Percentiles rank a stretch among this genome's conserved stretches.
These are phyloP conservation scores for Ophiocordyceps australis DNA, from an alignment of 2,329 filamentous ascomycete species.

Conservation along the genomic window DNA sequence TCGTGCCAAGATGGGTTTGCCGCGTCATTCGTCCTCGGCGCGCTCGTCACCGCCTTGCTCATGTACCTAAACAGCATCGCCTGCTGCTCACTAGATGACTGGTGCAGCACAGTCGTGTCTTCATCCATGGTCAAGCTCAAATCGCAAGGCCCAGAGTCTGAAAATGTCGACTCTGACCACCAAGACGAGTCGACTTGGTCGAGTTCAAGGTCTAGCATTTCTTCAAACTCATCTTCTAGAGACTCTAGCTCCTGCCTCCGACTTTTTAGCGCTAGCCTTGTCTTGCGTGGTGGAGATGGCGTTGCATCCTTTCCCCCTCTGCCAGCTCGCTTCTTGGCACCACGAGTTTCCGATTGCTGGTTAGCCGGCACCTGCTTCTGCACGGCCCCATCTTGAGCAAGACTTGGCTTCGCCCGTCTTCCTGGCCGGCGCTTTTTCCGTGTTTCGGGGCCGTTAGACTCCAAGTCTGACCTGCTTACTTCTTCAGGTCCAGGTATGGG, in stretches of 20 bases:
- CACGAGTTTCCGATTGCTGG: too few relatives aligned
- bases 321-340: slow-evolving; percentile 19
- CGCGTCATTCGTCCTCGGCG: slow-evolving; percentile 29
- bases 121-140: slow-evolving; percentile 24
- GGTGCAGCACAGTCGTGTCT: slow-evolving; percentile 21
- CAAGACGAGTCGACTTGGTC: slow-evolving; percentile 14
- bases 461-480: too few relatives aligned
- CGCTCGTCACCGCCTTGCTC: slow-evolving; percentile 31
- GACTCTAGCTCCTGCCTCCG: too few relatives aligned
- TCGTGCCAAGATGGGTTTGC: slow-evolving; percentile 60
- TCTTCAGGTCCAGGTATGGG: too few relatives aligned
- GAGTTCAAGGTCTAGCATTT: slow-evolving; percentile 7
- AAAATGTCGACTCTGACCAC: slow-evolving; percentile 20
- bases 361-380: too few relatives aligned
- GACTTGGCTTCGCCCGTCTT: too few relatives aligned
- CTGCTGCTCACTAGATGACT: slow-evolving; percentile 22
- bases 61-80: slow-evolving; percentile 30
- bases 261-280: too few relatives aligned
- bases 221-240: too few relatives aligned
- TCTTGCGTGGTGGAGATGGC: background rate
- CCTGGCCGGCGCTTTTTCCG: too few relatives aligned
- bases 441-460: too few relatives aligned
- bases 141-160: slow-evolving; percentile 21
- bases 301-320: slow-evolving; percentile 18
- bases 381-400: too few relatives aligned